Percentiles rank a stretch among this genome's conserved stretches.
Evolutionary conservation across 2,329 filamentous ascomycete species (phyloP).

Genomic region (Aspergillus carbonarius): DNA sequence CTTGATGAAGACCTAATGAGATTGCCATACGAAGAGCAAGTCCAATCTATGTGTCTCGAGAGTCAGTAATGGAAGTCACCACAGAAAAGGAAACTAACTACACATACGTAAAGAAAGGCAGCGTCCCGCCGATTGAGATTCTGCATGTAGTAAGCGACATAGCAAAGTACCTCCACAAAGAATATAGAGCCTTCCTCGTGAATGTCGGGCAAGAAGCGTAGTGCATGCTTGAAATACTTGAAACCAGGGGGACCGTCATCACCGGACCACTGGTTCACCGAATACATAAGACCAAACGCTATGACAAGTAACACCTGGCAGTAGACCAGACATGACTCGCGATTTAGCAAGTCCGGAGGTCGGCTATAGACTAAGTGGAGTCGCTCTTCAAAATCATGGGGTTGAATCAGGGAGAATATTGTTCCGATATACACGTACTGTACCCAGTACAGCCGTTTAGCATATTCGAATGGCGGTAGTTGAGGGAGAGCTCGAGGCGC

Average conservation of each 20-base stretch:
- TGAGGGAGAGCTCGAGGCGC: constrained; percentile 33
- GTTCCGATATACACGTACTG: constrained; percentile 59
- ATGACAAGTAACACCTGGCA: constrained; percentile 55
- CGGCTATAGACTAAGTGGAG: constrained; percentile 48
- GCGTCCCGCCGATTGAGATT: constrained; percentile 57
- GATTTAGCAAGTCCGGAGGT: constrained; percentile 44
- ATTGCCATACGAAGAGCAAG: constrained; percentile 59
- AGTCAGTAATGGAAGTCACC: background rate
- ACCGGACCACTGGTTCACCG: constrained; percentile 56
- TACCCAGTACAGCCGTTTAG: constrained; percentile 51
- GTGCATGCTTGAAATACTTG: constrained; percentile 54
- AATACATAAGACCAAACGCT: constrained; percentile 58
- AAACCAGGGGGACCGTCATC: constrained; percentile 57
- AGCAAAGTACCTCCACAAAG: constrained; percentile 56
- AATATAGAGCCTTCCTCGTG: constrained; percentile 57
- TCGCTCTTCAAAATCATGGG: constrained; percentile 48
- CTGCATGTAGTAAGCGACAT: constrained; percentile 59
- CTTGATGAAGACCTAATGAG: constrained; percentile 57
- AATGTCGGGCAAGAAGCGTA: constrained; percentile 55
- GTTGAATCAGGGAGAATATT: constrained; percentile 56
- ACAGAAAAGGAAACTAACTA: background rate
- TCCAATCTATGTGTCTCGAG: constrained; percentile 44
- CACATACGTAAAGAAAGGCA: constrained; percentile 52
- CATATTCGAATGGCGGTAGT: constrained; percentile 53
- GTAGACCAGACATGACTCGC: constrained; percentile 51